Base-by-base conservation (phyloP, 148 eudicot species). In the Heliosperma pusillum region DNA sequence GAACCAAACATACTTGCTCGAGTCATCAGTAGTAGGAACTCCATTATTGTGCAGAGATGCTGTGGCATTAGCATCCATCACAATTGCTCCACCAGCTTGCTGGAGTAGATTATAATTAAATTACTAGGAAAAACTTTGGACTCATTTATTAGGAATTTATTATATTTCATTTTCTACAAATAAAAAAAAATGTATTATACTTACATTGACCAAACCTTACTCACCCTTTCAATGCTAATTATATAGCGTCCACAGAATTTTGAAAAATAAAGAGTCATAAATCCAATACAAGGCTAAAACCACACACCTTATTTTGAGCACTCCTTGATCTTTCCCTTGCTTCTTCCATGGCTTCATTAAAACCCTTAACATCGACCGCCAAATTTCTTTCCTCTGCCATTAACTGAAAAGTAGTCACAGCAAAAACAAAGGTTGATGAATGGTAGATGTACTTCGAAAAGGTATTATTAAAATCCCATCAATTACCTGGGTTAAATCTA, bases 301-400 rank as follows among this genome's bases (percentile, higher is more conserved):
- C 13, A 72, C 47, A 69, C 69, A 96, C 99, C 97, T 90, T 92
- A 74, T 76, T 86, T 80, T 92, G 94, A 64, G 88, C 97, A 83
- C 53, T 89, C 85, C 97, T 89, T 57, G 99, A 89, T 81, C 89
- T 90, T 87, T 96, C 91, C 76, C 93, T 85, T 7, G 99, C 99
- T 76, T 87, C 93, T 77, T 90, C 81, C 99, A 96, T 90, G 69
- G 97, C 93, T n/a, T 66, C 71, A 74, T 85, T 44, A 76, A 87
- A 96, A 56, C 90, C 95, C 52, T 96, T 84, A 24, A 85, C 85
- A 82, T 96, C 99, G 81, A 96, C 97, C 24, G 77, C 79, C 76
- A 92, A 77, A 25, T 89, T 90, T 78, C 88, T 85, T 88, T 96
- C 99, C 82, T 89, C 99, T 25, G 99, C 99, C 99, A 96, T 96